These are phyloP conservation scores for Ensete ventricosum DNA, from an alignment of 176 grass and related monocot genomes.

Conservation along the genomic window DNA sequence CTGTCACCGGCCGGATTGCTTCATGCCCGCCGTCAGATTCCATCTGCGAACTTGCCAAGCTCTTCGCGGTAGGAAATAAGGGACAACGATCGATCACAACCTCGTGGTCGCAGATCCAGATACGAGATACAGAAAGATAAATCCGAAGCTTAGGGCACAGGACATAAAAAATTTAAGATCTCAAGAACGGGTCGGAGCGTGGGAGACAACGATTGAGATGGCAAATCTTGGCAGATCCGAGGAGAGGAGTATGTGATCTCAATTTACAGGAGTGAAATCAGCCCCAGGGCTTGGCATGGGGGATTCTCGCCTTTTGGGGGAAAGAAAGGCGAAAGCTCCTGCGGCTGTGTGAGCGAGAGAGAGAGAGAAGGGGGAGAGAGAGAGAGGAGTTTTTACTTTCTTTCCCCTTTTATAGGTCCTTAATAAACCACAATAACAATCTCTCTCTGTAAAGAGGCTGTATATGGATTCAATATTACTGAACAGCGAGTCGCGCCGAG, in stretches of 20 bases:
- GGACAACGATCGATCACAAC: constrained; percentile 41
- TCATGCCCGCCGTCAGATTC: constrained; percentile 3
- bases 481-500: no score
- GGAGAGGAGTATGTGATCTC: not conserved
- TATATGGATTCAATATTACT: no score
- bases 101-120: not conserved
- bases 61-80: not conserved
- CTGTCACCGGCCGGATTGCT: constrained; percentile 21
- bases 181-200: not conserved
- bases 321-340: not conserved
- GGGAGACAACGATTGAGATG: no score
- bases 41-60: not conserved
- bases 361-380: no score
- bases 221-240: no score
- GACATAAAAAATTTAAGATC: not conserved
- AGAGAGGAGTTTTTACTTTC: no score
- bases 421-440: not conserved
- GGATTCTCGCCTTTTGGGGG: not conserved
- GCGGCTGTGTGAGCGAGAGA: not conserved
- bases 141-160: not conserved
- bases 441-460: no score
- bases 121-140: not conserved
- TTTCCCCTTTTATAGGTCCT: not conserved
- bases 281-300: not conserved
- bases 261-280: not conserved